These are phyloP conservation scores for Butyriboletus appendiculatus DNA, from an alignment of 1,284 basidiomycete species.

Conservation along the genomic window DNA sequence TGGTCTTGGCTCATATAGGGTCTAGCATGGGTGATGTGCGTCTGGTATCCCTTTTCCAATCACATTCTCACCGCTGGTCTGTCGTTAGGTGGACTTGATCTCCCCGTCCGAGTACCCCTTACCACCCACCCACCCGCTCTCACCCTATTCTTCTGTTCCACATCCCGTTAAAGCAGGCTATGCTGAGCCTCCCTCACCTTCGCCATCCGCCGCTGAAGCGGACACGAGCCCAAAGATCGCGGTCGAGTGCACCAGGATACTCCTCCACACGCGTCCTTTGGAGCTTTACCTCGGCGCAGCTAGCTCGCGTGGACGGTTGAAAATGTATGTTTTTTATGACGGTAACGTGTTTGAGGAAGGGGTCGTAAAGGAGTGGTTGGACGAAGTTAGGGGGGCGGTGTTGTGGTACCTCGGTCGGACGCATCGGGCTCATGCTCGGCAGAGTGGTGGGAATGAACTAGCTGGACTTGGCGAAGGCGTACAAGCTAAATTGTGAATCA, in stretches of 20 bases:
- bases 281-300: constrained; percentile 50
- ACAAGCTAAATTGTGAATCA: background rate
- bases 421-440: background rate
- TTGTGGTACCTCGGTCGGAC: constrained; percentile 39
- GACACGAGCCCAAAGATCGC: background rate
- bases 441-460: background rate
- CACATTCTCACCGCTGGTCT: background rate
- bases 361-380: constrained; percentile 44
- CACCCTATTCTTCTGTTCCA: constrained; percentile 14
- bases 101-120: constrained; percentile 26
- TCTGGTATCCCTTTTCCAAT: background rate
- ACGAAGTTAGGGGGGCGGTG: constrained; percentile 41
- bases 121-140: constrained; percentile 19
- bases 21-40: constrained; percentile 18
- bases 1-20: constrained; percentile 11
- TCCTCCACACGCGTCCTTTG: constrained; percentile 44
- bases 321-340: constrained; percentile 41
- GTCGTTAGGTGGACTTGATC: constrained; percentile 15
- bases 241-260: constrained; percentile 15
- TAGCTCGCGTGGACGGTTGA: constrained; percentile 19
- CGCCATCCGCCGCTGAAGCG: background rate
- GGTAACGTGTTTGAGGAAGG: constrained; percentile 42
- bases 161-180: constrained; percentile 27
- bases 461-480: background rate
- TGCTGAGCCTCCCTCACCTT: background rate